These are phyloP conservation scores for Myxozyma mucilagina DNA, from an alignment of 805 yeast species.

Conservation along the genomic window DNA sequence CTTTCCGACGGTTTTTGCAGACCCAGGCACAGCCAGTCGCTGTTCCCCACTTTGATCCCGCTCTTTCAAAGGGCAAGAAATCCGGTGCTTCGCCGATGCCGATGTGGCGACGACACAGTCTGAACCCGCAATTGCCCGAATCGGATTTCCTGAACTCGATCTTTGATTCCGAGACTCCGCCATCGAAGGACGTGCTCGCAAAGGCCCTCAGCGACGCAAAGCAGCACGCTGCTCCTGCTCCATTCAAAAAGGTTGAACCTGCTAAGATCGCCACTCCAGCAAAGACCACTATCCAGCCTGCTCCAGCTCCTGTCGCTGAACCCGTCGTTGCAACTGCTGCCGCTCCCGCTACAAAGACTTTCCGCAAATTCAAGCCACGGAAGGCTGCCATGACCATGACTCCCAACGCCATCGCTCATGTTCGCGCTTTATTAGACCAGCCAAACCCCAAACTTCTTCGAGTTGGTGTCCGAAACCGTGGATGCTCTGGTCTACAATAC, in stretches of 20 bases:
- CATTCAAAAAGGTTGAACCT: neutral
- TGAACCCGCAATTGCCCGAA: conserved; percentile 15
- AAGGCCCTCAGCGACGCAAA: conserved; percentile 15
- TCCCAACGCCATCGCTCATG: conserved; percentile 71
- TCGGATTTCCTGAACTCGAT: conserved; percentile 26
- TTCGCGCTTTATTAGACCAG: conserved; percentile 63
- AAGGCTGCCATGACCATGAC: conserved; percentile 86
- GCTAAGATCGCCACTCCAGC: conserved; percentile 4
- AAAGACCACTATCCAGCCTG: neutral
- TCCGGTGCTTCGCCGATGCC: conserved; percentile 2
- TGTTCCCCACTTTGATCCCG: conserved; percentile 4
- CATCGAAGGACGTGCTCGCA: conserved; percentile 25
- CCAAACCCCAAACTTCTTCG: conserved; percentile 89
- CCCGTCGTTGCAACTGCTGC: conserved; percentile 33
- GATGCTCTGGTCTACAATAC: conserved; percentile 94
- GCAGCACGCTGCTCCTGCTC: conserved; percentile 1
- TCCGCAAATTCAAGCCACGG: conserved; percentile 72
- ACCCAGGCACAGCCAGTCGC: conserved; percentile 12
- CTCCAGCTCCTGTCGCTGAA: neutral
- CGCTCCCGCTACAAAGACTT: conserved; percentile 38
- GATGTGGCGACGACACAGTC: conserved; percentile 26
- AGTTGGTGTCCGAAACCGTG: conserved; percentile 92
- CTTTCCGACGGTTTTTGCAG: conserved; percentile 16
- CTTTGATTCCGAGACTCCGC: conserved; percentile 30
- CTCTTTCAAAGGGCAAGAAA: conserved; percentile 7